Evolutionary conservation across 768 basidiomycete genomes (phyloP).

Genomic region (Phallus indusiatus): DNA sequence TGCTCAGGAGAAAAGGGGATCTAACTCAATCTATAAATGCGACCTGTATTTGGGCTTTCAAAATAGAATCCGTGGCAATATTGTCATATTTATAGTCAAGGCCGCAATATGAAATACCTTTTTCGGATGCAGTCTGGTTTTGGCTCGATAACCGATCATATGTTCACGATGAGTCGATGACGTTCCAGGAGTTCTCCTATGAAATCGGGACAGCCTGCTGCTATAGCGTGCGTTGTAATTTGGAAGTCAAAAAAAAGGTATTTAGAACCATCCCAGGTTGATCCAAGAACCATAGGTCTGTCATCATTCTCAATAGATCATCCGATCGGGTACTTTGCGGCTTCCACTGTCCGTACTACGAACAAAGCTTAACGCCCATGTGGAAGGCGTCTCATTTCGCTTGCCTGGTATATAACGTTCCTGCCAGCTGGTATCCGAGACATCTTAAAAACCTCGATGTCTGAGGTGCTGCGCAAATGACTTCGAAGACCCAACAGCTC

Average conservation of each 20-base stretch:
- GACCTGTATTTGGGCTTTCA: neutral
- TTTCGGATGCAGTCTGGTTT: neutral
- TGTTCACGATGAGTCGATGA: neutral
- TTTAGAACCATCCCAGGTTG: no score
- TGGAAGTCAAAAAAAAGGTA: neutral
- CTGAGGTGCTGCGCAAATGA: neutral
- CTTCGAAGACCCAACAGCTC: neutral
- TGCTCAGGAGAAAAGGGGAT: neutral
- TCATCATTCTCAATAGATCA: neutral
- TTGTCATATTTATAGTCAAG: neutral
- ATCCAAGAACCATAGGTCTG: neutral
- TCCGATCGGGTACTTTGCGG: neutral
- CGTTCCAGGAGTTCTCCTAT: neutral
- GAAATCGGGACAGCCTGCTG: neutral
- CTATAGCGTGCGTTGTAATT: neutral
- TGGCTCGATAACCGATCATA: neutral
- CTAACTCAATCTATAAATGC: neutral
- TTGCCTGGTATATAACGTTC: neutral
- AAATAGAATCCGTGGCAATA: neutral
- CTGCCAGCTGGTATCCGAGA: neutral
- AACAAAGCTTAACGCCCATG: neutral
- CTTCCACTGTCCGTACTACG: neutral
- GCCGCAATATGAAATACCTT: neutral
- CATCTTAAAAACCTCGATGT: neutral
- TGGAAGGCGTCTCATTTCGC: neutral